Base-by-base conservation (phyloP, 805 yeast genomes). In the Kodamaea sagamina region DNA sequence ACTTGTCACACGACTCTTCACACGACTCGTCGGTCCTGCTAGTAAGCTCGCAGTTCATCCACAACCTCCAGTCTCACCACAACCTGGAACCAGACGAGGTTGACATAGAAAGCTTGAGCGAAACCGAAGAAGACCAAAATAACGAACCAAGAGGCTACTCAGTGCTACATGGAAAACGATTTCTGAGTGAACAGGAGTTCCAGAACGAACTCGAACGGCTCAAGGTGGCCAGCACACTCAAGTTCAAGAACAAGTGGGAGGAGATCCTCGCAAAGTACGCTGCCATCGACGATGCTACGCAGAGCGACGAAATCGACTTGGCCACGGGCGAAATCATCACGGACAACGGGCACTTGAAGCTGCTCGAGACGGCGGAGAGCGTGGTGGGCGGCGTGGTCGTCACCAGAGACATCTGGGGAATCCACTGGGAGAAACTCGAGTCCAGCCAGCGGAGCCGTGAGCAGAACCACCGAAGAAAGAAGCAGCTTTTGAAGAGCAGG, bases 281-380 rank as follows among this genome's bases (percentile, higher is more conserved):
- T 3, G 43, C 47, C 3, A 72, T 78, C 38, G 72, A 72, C 39
- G 74, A 75, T 25, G 65, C 67, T 4, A 67, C 68, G 12, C 81
- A 80, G 41, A 83, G 86, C 28, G 89, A 82, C 56, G 70, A 81
- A 17, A 63, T 82, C n/a, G 89, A 86, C 56, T 53, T 86, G 16
- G 55, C 58, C 7, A 79, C 89, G 0, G 90, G 92, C 0, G 69
- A 75, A 43, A 75, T 86, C 1, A 59, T 81, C 1, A 75, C 68
- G 24, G 89, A 86, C 52, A 74, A 78, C 41, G 95, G 95, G 2
- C 95, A 86, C 59, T 52, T 86, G 16, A 62, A 75, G 44, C 75
- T 82, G 2, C 52, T 83, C 44, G 49, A 45, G 11, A 19, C 34
- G 3, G 15, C 41, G 3, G 41, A 36, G 9, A 31, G 31, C 10